Conservation (phyloP, 1,139 yeast genomes). For the Kodamaea derodonti region DNA sequence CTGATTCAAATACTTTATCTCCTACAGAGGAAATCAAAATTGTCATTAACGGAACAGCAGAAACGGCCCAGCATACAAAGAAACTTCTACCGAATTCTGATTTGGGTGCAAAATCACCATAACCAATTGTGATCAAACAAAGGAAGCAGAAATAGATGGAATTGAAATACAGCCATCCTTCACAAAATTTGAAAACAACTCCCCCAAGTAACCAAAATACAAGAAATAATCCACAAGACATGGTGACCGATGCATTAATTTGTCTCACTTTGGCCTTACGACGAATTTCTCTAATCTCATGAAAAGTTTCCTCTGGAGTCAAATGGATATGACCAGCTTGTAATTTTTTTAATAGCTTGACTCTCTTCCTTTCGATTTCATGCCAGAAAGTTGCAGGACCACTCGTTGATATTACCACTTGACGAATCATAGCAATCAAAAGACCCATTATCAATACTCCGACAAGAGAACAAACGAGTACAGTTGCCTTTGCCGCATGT, state of each 20-base stretch:
- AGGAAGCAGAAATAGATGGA: slow-evolving; percentile 70
- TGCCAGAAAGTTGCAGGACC: slow-evolving; percentile 66
- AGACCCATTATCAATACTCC: slow-evolving; percentile 75
- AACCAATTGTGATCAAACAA: slow-evolving; percentile 78
- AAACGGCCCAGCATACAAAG: slow-evolving; percentile 73
- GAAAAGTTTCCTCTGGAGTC: slow-evolving; percentile 44
- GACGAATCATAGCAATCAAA: slow-evolving; percentile 63
- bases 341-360: slow-evolving; percentile 15
- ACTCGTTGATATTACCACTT: slow-evolving; percentile 56
- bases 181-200: slow-evolving; percentile 52
- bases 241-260: slow-evolving; percentile 28
- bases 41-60: slow-evolving; percentile 86
- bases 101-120: slow-evolving; percentile 69
- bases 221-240: slow-evolving; percentile 46
- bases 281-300: slow-evolving; percentile 49
- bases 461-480: slow-evolving; percentile 57
- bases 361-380: slow-evolving; percentile 41
- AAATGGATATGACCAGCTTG: slow-evolving; percentile 16
- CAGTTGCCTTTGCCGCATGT: slow-evolving; percentile 52
- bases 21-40: slow-evolving; percentile 70
- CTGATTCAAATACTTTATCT: slow-evolving; percentile 49
- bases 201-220: slow-evolving; percentile 74
- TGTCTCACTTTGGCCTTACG: slow-evolving; percentile 30
- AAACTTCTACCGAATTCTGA: slow-evolving; percentile 66
- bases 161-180: slow-evolving; percentile 67